Percentiles rank a stretch among this genome's conserved stretches.
These are phyloP conservation scores for Cercophora newfieldiana DNA, from an alignment of 495 filamentous ascomycete genomes.

Conservation along the genomic window DNA sequence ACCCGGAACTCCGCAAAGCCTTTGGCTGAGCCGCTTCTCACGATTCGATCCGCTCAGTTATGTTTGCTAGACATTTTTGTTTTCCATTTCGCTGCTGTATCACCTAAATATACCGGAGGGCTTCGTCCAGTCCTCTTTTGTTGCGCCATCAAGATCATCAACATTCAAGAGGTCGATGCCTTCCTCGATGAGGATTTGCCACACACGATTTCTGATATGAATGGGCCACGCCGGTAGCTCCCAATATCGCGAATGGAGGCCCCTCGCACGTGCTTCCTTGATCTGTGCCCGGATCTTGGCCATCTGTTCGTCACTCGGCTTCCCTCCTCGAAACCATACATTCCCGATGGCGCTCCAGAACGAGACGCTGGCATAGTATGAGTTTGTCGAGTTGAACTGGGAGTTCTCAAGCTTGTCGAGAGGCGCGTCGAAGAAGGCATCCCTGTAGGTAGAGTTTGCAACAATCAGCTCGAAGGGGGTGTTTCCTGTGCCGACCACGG, in stretches of 20 bases:
- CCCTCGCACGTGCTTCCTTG: slow-evolving; percentile 64
- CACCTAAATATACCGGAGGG: neutral
- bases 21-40: neutral
- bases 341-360: slow-evolving; percentile 48
- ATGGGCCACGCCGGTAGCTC: slow-evolving; percentile 74
- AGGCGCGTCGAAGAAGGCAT: slow-evolving; percentile 70
- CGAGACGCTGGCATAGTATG: slow-evolving; percentile 55
- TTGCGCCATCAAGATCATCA: slow-evolving; percentile 61
- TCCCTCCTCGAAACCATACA: slow-evolving; percentile 39
- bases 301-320: slow-evolving; percentile 54
- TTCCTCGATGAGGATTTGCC: slow-evolving; percentile 69
- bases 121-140: slow-evolving; percentile 36
- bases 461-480: slow-evolving; percentile 64
- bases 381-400: slow-evolving; percentile 49
- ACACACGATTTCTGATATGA: slow-evolving; percentile 70
- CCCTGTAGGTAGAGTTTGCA: slow-evolving; percentile 52
- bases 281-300: slow-evolving; percentile 63
- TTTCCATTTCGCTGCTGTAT: neutral
- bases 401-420: slow-evolving; percentile 43
- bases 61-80: no score
- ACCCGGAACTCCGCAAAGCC: neutral
- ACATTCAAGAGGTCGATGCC: slow-evolving; percentile 75
- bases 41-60: neutral
- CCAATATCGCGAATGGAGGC: slow-evolving; percentile 78
- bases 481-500: slow-evolving; percentile 78